Conservation (phyloP, 169 alveolate species). For the Eimeria praecox region DNA sequence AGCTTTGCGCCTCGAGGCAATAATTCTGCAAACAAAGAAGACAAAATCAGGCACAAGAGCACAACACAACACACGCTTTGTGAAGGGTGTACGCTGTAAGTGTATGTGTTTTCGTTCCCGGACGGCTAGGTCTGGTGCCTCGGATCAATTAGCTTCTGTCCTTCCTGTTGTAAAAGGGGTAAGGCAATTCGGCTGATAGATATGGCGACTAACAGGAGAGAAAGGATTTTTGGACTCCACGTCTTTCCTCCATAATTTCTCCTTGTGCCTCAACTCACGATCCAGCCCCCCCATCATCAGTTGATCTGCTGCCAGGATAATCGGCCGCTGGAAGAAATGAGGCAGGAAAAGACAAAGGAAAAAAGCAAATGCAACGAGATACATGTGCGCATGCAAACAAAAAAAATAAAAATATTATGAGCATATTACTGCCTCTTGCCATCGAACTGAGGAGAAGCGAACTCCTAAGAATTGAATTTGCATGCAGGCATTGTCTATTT, state of each 20-base stretch:
- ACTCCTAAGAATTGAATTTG: background rate
- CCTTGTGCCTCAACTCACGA: constrained; percentile 83
- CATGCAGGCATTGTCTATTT: background rate
- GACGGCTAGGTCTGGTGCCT: background rate
- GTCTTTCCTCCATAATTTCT: constrained; percentile 83
- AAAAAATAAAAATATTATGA: background rate
- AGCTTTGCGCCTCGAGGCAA: constrained; percentile 52
- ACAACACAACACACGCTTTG: background rate
- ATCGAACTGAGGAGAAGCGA: background rate
- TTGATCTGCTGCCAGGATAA: constrained; percentile 92
- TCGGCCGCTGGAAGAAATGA: constrained; percentile 76
- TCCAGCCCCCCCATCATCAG: constrained; percentile 88
- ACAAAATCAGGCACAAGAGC: background rate
- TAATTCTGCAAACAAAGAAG: constrained; percentile 38
- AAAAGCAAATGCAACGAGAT: background rate
- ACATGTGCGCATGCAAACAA: background rate
- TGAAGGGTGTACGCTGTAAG: background rate
- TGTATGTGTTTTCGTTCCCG: too few relatives aligned
- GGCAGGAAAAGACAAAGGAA: background rate
- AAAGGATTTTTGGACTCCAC: constrained; percentile 84
- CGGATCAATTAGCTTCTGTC: background rate
- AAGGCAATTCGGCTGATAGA: background rate
- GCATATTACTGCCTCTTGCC: background rate
- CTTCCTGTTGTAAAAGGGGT: background rate
- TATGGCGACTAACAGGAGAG: constrained; percentile 48